Evolutionary conservation across 1,139 yeast genomes (phyloP).

Genomic region (Diutina neorugosa): DNA sequence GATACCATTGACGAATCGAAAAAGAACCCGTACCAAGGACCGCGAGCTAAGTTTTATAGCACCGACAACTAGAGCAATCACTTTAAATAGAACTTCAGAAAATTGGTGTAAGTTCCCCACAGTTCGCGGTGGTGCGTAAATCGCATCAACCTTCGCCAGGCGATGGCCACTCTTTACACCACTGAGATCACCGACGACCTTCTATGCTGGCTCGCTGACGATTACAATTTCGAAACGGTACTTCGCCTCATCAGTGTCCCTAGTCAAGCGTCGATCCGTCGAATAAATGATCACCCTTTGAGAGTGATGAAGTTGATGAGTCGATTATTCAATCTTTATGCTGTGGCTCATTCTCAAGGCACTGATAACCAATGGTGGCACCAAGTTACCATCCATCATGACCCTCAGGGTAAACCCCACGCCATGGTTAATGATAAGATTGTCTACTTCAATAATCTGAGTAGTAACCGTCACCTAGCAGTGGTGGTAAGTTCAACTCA

Average conservation of each 20-base stretch:
- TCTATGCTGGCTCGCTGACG: conserved; percentile 15
- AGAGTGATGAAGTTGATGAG: background rate
- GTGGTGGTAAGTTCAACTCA: background rate
- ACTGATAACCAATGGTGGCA: background rate
- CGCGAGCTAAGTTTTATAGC: background rate
- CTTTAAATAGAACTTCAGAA: too few species aligned
- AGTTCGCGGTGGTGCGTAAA: too few species aligned
- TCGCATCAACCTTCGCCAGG: too few species aligned
- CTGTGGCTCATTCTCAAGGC: background rate
- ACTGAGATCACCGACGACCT: background rate
- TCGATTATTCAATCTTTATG: background rate
- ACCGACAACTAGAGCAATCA: background rate
- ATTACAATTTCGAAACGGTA: conserved; percentile 21
- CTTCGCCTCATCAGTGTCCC: background rate
- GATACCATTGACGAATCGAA: conserved; percentile 21
- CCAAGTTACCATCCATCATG: background rate
- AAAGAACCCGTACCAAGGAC: conserved; percentile 15
- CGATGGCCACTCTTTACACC: background rate
- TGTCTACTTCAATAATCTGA: background rate
- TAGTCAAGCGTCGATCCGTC: background rate
- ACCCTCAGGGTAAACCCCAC: background rate
- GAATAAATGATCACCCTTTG: background rate
- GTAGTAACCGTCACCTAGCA: background rate
- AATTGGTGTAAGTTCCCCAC: too few species aligned
- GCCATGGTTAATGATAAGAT: background rate